Evolutionary conservation across 148 eudicot genomes (phyloP).

Genomic region (Nyssa sinensis): DNA sequence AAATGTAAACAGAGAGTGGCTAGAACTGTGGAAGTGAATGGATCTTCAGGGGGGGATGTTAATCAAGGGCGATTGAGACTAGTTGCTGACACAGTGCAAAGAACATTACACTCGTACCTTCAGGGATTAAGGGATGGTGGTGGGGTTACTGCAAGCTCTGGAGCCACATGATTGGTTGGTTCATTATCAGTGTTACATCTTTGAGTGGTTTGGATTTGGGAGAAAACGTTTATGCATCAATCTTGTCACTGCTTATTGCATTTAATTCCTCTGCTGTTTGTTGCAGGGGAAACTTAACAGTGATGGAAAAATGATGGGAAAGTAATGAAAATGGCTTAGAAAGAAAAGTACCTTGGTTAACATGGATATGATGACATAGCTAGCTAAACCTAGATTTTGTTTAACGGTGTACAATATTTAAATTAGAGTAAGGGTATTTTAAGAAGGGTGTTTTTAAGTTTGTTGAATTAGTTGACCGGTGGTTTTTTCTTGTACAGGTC

Average conservation of each 20-base stretch:
- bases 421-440: background rate
- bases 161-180: conserved; percentile 29
- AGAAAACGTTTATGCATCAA: background rate
- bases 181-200: background rate
- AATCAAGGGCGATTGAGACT: conserved; percentile 87
- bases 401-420: background rate
- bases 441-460: no score
- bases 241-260: background rate
- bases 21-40: conserved; percentile 66
- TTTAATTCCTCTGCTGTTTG: background rate
- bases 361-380: background rate
- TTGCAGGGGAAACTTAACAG: background rate
- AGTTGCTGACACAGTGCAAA: conserved; percentile 82
- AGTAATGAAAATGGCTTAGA: background rate
- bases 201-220: background rate
- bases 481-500: background rate
- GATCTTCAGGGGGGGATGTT: conserved; percentile 46
- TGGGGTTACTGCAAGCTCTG: conserved; percentile 38
- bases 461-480: background rate
- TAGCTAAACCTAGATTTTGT: background rate
- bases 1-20: conserved; percentile 79
- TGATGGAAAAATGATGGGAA: no score
- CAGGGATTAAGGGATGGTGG: conserved; percentile 69
- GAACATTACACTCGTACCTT: conserved; percentile 63
- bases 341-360: background rate